Evolutionary conservation across 208 protist genomes (phyloP).

Genomic region (Trypanosoma theileri): DNA sequence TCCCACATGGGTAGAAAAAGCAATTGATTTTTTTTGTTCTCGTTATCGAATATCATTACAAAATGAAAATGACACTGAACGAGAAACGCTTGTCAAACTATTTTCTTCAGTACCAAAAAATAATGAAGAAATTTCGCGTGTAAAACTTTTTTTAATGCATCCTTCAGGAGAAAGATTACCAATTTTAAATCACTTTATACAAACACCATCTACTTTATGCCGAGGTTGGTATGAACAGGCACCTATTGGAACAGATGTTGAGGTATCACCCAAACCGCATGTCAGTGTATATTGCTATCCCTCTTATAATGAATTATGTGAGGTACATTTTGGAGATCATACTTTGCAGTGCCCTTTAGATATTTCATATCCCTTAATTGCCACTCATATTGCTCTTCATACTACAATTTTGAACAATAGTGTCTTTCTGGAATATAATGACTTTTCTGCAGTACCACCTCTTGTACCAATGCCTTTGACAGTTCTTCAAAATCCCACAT

Average conservation of each 20-base stretch:
- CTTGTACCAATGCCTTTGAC: conserved; percentile 52
- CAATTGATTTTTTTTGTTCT: conserved; percentile 43
- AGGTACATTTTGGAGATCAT: conserved; percentile 32
- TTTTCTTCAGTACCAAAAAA: conserved; percentile 38
- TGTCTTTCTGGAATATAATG: conserved; percentile 61
- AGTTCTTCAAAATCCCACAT: conserved; percentile 56
- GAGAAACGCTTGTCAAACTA: conserved; percentile 36
- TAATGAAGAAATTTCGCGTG: conserved; percentile 31
- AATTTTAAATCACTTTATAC: conserved; percentile 31
- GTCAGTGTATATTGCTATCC: conserved; percentile 65
- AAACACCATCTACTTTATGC: conserved; percentile 42
- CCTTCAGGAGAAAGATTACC: conserved; percentile 29
- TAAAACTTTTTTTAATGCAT: conserved; percentile 51
- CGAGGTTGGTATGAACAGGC: conserved; percentile 83
- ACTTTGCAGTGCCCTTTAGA: conserved; percentile 74
- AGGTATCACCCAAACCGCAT: conserved; percentile 37
- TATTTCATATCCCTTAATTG: conserved; percentile 73
- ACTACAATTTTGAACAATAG: conserved; percentile 77
- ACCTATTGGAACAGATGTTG: conserved; percentile 33
- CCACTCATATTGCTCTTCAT: conserved; percentile 69
- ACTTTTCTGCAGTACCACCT: conserved; percentile 16
- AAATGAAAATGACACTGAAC: conserved; percentile 17
- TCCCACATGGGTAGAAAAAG: conserved; percentile 42
- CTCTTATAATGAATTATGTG: conserved; percentile 42
- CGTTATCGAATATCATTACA: conserved; percentile 44